A percentile compares a stretch with the other conserved stretches of the same genome.
These are phyloP conservation scores for Lumnitzera racemosa DNA, from an alignment of 345 rosid genomes.

Conservation along the genomic window DNA sequence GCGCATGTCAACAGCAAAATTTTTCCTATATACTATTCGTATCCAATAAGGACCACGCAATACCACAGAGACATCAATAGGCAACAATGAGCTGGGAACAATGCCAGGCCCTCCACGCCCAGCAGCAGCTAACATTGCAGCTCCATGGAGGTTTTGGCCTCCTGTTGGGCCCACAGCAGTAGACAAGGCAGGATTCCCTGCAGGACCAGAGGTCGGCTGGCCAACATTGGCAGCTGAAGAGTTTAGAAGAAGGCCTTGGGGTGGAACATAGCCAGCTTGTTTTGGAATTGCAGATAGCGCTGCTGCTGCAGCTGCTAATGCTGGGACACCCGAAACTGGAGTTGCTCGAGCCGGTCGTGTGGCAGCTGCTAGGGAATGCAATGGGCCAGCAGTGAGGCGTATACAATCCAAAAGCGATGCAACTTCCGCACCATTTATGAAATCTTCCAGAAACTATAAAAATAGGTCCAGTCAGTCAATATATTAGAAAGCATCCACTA, in stretches of 20 bases:
- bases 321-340: slow-evolving; percentile 59
- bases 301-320: slow-evolving; percentile 34
- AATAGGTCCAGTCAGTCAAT: background rate
- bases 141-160: slow-evolving; percentile 53
- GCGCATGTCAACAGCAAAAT: slow-evolving; percentile 97
- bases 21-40: slow-evolving; percentile 85
- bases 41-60: slow-evolving; percentile 99
- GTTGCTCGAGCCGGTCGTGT: slow-evolving; percentile 97
- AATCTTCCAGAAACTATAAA: slow-evolving; percentile 43
- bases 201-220: slow-evolving; percentile 38
- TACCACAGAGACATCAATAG: slow-evolving; percentile 98
- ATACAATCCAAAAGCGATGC: slow-evolving; percentile 96
- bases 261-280: slow-evolving; percentile 48
- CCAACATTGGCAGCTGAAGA: slow-evolving; percentile 35
- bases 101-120: slow-evolving; percentile 96
- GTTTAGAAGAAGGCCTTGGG: slow-evolving; percentile 50
- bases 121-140: slow-evolving; percentile 74
- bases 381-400: slow-evolving; percentile 93
- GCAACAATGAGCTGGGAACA: slow-evolving; percentile 93
- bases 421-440: slow-evolving; percentile 93
- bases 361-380: slow-evolving; percentile 93
- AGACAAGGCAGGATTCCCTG: slow-evolving; percentile 42
- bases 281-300: slow-evolving; percentile 42
- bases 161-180: slow-evolving; percentile 48
- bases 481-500: background rate